phyloP scores from a whole-genome alignment of 1,139 yeast species.

The Kodamaea alishanica region DNA sequence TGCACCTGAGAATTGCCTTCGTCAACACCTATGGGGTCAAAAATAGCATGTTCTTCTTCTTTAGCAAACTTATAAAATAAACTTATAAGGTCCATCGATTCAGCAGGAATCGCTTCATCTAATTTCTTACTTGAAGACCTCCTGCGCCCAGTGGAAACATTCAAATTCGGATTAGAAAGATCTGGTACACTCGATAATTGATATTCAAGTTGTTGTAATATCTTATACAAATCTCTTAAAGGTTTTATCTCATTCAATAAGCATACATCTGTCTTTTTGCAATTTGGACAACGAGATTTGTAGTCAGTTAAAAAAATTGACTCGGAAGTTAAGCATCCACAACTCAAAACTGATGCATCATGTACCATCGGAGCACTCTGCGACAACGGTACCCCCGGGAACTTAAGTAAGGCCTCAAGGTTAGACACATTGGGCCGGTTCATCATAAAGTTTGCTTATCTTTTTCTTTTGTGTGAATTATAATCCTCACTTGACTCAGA shows the following conservation, averaged over 20 bases:
- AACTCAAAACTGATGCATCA: constrained; percentile 57
- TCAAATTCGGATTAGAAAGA: not conserved
- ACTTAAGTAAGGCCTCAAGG: constrained; percentile 30
- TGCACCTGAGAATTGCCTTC: constrained; percentile 6
- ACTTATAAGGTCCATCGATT: constrained; percentile 34
- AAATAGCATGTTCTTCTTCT: constrained; percentile 25
- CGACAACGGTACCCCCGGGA: constrained; percentile 25
- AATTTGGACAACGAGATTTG: constrained; percentile 45
- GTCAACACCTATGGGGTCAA: not conserved
- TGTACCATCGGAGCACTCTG: constrained; percentile 22
- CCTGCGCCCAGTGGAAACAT: constrained; percentile 5
- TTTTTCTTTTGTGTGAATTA: not conserved
- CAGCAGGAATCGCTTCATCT: constrained; percentile 16
- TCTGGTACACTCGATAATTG: constrained; percentile 9
- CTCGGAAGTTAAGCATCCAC: constrained; percentile 73
- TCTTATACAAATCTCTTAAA: constrained; percentile 46
- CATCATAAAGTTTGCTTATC: constrained; percentile 15
- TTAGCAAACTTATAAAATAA: constrained; percentile 43
- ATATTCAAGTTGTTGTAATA: constrained; percentile 25
- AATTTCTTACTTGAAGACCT: constrained; percentile 11
- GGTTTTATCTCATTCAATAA: constrained; percentile 50
- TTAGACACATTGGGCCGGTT: constrained; percentile 24
- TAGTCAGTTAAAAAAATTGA: constrained; percentile 24
- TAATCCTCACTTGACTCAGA: not conserved
- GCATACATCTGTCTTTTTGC: constrained; percentile 31